A percentile compares a stretch with the other conserved stretches of the same genome.
Evolutionary conservation across 768 basidiomycete genomes (phyloP).

Genomic region (Collybia sordida): DNA sequence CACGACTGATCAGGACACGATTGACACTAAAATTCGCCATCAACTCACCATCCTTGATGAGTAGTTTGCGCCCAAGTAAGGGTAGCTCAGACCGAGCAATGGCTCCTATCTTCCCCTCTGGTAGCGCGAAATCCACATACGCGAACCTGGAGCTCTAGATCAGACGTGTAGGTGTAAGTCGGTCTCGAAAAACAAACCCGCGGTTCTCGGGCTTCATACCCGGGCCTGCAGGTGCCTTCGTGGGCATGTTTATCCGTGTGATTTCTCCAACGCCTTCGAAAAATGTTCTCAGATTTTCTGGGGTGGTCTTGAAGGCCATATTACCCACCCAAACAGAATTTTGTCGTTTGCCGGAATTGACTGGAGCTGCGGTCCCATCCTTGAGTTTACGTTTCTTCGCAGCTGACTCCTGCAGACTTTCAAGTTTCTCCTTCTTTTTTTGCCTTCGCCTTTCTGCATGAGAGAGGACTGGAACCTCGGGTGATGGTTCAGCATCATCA

Average conservation of each 20-base stretch:
- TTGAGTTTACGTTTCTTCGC: conserved; percentile 50
- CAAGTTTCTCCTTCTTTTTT: conserved; percentile 43
- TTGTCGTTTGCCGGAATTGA: conserved; percentile 52
- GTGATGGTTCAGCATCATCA: conserved; percentile 22
- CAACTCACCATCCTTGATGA: conserved; percentile 88
- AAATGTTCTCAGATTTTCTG: conserved; percentile 66
- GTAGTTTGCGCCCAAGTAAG: conserved; percentile 80
- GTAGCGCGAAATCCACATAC: conserved; percentile 89
- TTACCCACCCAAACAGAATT: conserved; percentile 98
- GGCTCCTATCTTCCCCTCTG: conserved; percentile 72
- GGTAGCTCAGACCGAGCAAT: conserved; percentile 80
- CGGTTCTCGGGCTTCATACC: conserved; percentile 67
- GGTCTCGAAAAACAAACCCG: conserved; percentile 53
- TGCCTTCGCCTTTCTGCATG: conserved; percentile 72
- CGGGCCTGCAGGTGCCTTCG: conserved; percentile 50
- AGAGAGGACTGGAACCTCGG: conserved; percentile 58
- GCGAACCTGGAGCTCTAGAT: conserved; percentile 66
- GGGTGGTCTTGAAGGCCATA: conserved; percentile 84
- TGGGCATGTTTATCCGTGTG: conserved; percentile 85
- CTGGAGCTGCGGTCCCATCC: conserved; percentile 31
- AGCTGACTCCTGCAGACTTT: conserved; percentile 22
- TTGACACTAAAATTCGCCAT: background rate
- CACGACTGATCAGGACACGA: conserved; percentile 4
- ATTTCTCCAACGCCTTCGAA: conserved; percentile 74
- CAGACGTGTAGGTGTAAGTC: background rate